Conservation (phyloP, 176 grass and related monocot genomes). For the Bonia amplexicaulis region DNA sequence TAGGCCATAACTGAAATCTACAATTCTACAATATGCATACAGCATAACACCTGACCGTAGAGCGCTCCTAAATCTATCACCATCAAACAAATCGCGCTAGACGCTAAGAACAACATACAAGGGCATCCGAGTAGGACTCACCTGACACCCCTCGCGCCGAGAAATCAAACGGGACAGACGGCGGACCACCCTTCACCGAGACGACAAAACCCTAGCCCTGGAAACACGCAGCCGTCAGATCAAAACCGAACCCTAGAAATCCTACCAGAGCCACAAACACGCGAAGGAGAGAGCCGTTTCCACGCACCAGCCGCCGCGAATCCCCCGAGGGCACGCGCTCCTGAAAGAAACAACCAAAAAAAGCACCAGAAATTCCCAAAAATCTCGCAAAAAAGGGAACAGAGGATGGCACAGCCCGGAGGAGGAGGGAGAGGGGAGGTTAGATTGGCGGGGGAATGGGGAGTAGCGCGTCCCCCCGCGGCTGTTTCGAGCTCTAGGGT, state of each 20-base stretch:
- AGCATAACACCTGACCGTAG: not conserved
- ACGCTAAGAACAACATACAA: not conserved
- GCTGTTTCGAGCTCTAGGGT: constrained; percentile 33
- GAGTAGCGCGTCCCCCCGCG: not conserved
- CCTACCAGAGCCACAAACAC: not conserved
- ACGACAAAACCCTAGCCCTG: constrained; percentile 37
- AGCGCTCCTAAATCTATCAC: not conserved
- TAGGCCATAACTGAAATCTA: not conserved
- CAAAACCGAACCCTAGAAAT: constrained; percentile 10
- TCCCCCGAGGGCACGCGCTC: constrained; percentile 16
- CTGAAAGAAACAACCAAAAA: constrained; percentile 41
- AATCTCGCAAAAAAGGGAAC: constrained; percentile 16
- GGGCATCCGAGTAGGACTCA: not conserved
- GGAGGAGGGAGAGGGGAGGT: not conserved
- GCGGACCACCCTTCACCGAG: constrained; percentile 14
- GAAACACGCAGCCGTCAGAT: constrained; percentile 26
- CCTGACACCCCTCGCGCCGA: constrained; percentile 1
- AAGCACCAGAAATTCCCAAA: constrained; percentile 17
- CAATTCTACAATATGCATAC: not conserved
- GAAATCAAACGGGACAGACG: not conserved
- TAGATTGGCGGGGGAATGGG: constrained; percentile 5
- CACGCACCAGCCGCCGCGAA: constrained; percentile 35
- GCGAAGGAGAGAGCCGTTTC: not conserved
- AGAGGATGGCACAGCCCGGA: not conserved
- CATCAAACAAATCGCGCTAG: not conserved